These are phyloP conservation scores for Botrytis elliptica DNA, from an alignment of 2,329 filamentous ascomycete species.

Conservation along the genomic window DNA sequence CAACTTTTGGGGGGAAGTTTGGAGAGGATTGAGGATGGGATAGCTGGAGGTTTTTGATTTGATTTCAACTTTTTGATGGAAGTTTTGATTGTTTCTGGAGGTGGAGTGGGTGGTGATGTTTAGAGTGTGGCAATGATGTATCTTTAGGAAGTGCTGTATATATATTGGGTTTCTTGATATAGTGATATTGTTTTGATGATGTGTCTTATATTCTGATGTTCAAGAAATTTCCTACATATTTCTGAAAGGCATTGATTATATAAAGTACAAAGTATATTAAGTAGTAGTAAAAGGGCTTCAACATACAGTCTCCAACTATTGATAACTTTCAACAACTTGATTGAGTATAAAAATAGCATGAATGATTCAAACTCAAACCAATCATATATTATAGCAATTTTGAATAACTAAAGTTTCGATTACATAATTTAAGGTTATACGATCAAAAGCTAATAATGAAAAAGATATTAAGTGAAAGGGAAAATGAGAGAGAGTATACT, in stretches of 20 bases:
- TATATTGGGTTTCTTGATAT: background rate
- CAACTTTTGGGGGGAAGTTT: background rate
- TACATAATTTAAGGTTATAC: rapidly evolving
- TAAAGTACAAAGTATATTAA: rapidly evolving
- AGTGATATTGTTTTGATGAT: rapidly evolving
- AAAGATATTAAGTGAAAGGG: background rate
- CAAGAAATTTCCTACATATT: background rate
- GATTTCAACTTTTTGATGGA: background rate
- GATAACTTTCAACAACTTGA: too few species aligned
- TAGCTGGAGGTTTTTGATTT: too few species aligned
- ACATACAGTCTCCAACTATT: rapidly evolving
- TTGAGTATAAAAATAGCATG: too few species aligned
- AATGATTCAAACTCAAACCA: too few species aligned
- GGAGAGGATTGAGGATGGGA: background rate
- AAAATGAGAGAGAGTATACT: too few species aligned
- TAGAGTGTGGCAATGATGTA: background rate
- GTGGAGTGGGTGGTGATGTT: background rate
- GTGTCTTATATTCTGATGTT: rapidly evolving
- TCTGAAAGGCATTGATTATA: background rate
- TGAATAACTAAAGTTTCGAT: too few species aligned
- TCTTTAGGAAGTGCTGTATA: background rate
- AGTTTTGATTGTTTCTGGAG: too few species aligned
- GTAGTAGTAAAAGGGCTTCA: background rate
- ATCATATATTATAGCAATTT: too few species aligned
- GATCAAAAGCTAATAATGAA: rapidly evolving